phyloP scores from a whole-genome alignment of 768 basidiomycete species.

The Rhodotorula babjevae region DNA sequence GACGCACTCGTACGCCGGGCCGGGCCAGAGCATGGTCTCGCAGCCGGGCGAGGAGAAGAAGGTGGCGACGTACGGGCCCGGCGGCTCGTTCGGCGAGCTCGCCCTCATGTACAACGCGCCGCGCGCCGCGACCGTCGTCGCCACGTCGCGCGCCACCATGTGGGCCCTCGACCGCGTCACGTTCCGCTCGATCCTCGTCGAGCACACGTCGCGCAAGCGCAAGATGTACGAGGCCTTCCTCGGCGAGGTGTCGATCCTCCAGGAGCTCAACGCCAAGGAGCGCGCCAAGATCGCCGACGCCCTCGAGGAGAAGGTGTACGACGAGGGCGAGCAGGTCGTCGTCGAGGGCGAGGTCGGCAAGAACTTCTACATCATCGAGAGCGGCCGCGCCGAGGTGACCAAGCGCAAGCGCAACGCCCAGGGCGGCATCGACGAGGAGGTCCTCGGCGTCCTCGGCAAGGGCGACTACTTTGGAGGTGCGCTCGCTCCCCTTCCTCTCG shows the following conservation, averaged over 20 bases:
- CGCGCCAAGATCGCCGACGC: constrained; percentile 97
- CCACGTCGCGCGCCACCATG: constrained; percentile 67
- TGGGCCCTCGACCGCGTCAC: constrained; percentile 98
- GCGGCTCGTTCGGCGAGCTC: constrained; percentile 87
- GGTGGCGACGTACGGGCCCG: constrained; percentile 77
- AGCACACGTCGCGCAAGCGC: constrained; percentile 79
- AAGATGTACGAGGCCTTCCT: constrained; percentile 97
- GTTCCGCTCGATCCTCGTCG: constrained; percentile 94
- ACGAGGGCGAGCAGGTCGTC: constrained; percentile 81
- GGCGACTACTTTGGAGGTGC: constrained; percentile 98
- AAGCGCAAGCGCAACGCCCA: constrained; percentile 59
- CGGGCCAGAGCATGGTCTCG: constrained; percentile 48
- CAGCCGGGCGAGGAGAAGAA: constrained; percentile 47
- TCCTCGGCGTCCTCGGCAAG: constrained; percentile 71
- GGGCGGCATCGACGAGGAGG: constrained; percentile 58
- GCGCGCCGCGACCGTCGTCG: constrained; percentile 86
- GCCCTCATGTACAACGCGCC: constrained; percentile 98
- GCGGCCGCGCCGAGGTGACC: constrained; percentile 80
- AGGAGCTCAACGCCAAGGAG: constrained; percentile 78
- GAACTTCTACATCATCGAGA: constrained; percentile 96
- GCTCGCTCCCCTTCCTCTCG: constrained; percentile 41
- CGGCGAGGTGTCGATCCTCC: constrained; percentile 78
- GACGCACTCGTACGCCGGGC: constrained; percentile 35
- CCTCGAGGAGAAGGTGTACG: constrained; percentile 72
- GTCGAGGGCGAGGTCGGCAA: constrained; percentile 91